Evolutionary conservation across 2,329 filamentous ascomycete genomes (phyloP), one percentile per base, ranked within the genome.

Genomic region (Neonectria faginata): DNA sequence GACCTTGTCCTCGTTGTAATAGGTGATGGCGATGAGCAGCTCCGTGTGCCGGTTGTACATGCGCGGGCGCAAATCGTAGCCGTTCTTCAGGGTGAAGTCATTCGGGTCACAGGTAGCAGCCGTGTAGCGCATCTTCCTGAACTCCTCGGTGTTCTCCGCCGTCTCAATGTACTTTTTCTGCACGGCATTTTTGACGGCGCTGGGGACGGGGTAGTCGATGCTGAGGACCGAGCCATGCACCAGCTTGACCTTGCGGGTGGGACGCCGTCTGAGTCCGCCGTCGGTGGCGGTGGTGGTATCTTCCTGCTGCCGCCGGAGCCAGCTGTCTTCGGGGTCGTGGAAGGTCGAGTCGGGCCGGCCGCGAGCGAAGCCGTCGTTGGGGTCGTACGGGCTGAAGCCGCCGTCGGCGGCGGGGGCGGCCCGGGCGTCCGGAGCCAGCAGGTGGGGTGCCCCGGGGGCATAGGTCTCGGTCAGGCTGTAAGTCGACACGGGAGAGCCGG

Each of bases 1-100:
- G 12, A 53, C 27, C 25, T 54, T 60, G n/a, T 54, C 57, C 27
- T 60, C 57, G 14, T 60, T 60, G 50, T 60, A 60, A 7, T 60
- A 60, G 6, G 57, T 60, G 7, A 54, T 42, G 2, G 48, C 27
- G 29, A 60, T 39, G n/a, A 60, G 57, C 9, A 53, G 22, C 14
- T 60, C 57, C 4, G 57, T 60, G 5, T 60, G 50, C 7, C 57
- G 50, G 22, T 60, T 51, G 25, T 60, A 60, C 27, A 60, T 18
- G 16, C 33, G 39, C 11, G 57, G 57, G 9, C 57, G 57, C 39
- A 60, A 20, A 3, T 22, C 33, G 41, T 60, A 60, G 12, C 57
- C 57, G 22, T 54, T 54, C 22, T 47, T 31, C 20, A 54, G 18
- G 9, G 57, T 60, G 14, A 60, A 60, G 4, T 60, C 57, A 29